phyloP scores from a whole-genome alignment of 805 yeast genomes.

The Sungouiella blattae region DNA sequence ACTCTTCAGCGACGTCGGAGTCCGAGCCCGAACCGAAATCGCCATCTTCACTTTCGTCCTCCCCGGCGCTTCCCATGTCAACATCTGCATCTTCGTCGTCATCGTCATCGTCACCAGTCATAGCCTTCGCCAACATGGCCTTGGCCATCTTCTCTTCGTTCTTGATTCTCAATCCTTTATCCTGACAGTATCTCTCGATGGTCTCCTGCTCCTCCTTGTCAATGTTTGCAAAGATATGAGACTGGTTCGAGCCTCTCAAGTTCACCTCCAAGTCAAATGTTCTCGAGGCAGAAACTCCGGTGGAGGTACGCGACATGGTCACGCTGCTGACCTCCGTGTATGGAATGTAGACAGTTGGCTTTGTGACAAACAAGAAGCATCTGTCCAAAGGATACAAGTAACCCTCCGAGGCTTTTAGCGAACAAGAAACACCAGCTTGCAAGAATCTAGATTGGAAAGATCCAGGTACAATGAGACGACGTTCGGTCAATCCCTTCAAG shows the following conservation, averaged over 20 bases:
- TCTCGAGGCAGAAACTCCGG: conserved; percentile 69
- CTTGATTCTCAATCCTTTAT: conserved; percentile 75
- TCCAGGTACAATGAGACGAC: conserved; percentile 82
- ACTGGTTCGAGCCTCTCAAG: conserved; percentile 56
- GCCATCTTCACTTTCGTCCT: conserved; percentile 75
- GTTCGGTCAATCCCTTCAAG: conserved; percentile 84
- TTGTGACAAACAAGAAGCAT: conserved; percentile 85
- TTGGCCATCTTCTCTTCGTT: conserved; percentile 90
- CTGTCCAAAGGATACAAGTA: conserved; percentile 89
- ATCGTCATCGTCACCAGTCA: conserved; percentile 56
- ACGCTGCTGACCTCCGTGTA: conserved; percentile 73
- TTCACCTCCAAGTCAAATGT: conserved; percentile 89
- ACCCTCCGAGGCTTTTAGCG: conserved; percentile 94
- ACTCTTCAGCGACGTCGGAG: conserved; percentile 81
- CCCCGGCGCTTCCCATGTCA: conserved; percentile 72
- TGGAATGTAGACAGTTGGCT: conserved; percentile 91
- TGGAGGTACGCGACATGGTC: conserved; percentile 84
- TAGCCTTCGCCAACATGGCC: conserved; percentile 71
- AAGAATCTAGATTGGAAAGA: conserved; percentile 70
- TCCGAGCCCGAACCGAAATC: conserved; percentile 69
- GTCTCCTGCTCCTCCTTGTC: conserved; percentile 83
- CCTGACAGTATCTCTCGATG: conserved; percentile 70
- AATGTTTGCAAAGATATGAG: conserved; percentile 85
- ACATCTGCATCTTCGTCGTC: conserved; percentile 49
- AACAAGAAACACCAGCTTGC: conserved; percentile 86